A percentile compares a stretch with the other conserved stretches of the same genome.
These are phyloP conservation scores for Yamadazyma olivae DNA, from an alignment of 805 yeast species.

Conservation along the genomic window DNA sequence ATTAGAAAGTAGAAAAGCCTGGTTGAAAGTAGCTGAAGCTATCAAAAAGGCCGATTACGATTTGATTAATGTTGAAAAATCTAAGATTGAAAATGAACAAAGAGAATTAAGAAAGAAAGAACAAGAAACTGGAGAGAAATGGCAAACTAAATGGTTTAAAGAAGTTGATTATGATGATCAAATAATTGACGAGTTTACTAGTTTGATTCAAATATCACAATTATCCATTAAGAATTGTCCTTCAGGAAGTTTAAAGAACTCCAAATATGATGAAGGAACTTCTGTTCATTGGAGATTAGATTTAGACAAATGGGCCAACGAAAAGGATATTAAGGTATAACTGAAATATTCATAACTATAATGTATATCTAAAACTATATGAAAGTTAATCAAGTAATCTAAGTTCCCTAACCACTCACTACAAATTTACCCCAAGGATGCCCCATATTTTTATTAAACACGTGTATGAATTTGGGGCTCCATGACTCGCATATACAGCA, in stretches of 20 bases:
- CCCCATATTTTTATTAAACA: too few relatives aligned
- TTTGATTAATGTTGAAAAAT: constrained; percentile 69
- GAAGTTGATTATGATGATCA: constrained; percentile 23
- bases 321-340: constrained; percentile 41
- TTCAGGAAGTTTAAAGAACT: constrained; percentile 58
- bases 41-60: constrained; percentile 73
- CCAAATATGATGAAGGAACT: constrained; percentile 51
- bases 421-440: too few relatives aligned
- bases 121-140: constrained; percentile 53
- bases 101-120: constrained; percentile 79
- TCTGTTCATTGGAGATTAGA: constrained; percentile 71
- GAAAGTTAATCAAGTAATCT: too few relatives aligned
- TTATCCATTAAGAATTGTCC: constrained; percentile 64
- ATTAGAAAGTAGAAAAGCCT: constrained; percentile 84
- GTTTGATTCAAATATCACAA: constrained; percentile 43
- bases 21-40: constrained; percentile 88
- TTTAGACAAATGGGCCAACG: constrained; percentile 52
- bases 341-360: too few relatives aligned
- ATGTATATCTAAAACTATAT: neutral
- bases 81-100: constrained; percentile 78
- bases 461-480: too few relatives aligned
- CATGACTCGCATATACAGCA: too few relatives aligned
- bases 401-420: too few relatives aligned
- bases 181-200: constrained; percentile 30
- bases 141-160: constrained; percentile 86